A percentile compares a stretch with the other conserved stretches of the same genome.
phyloP scores from a whole-genome alignment of 2,329 filamentous ascomycete genomes.

The Tolypocladium cylindrosporum region DNA sequence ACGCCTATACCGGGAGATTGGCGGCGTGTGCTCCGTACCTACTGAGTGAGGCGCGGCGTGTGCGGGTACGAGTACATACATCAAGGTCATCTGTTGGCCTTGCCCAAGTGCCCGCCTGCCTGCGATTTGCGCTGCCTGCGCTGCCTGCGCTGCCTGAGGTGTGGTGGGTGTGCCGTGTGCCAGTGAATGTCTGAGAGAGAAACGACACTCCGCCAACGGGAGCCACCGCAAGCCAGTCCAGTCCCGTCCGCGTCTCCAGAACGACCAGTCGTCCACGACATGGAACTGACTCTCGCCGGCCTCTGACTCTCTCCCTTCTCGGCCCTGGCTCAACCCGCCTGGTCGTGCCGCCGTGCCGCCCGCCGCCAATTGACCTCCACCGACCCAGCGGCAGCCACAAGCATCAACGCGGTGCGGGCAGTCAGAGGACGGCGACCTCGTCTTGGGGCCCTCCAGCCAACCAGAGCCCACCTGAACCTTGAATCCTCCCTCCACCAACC shows the following conservation, averaged over 20 bases:
- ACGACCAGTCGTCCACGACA: constrained; percentile 14
- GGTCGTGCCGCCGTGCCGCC: constrained; percentile 1
- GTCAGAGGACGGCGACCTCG: constrained; percentile 7
- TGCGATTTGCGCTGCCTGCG: neutral
- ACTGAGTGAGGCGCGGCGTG: neutral
- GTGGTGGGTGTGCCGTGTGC: constrained; percentile 1
- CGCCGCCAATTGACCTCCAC: constrained; percentile 3
- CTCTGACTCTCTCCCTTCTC: neutral
- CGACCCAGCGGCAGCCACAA: constrained; percentile 1
- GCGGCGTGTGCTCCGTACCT: neutral
- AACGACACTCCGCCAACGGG: constrained; percentile 17
- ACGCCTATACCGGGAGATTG: neutral
- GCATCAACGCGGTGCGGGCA: constrained; percentile 7
- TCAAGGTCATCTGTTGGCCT: neutral
- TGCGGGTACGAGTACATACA: neutral
- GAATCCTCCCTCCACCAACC: constrained; percentile 10
- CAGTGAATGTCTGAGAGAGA: constrained; percentile 12
- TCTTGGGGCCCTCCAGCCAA: constrained; percentile 9
- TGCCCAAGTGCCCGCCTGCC: neutral
- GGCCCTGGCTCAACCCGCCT: constrained; percentile 4
- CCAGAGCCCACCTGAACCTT: constrained; percentile 11
- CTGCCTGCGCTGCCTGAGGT: neutral
- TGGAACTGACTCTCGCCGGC: constrained; percentile 10
- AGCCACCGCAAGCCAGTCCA: neutral
- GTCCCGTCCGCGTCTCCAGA: constrained; percentile 7